Percentiles rank a stretch among this genome's conserved stretches.
phyloP scores from a whole-genome alignment of 2,329 filamentous ascomycete species.

The Daldinia eschscholtzii region DNA sequence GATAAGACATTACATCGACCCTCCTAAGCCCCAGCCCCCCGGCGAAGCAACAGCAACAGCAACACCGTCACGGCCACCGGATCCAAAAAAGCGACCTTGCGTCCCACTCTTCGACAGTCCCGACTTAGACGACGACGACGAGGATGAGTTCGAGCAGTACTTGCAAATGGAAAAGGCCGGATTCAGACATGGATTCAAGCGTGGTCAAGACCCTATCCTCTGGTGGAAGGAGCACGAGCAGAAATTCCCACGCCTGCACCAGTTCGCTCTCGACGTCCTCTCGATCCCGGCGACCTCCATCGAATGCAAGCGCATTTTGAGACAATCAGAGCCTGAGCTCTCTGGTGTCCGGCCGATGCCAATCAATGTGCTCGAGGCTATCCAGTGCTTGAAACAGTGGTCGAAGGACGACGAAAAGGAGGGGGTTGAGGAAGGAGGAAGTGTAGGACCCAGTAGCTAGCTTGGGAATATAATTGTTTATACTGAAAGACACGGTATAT shows the following conservation, averaged over 20 bases:
- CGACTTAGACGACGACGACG: not conserved
- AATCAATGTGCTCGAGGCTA: not conserved
- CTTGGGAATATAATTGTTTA: not conserved
- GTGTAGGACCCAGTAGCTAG: not conserved
- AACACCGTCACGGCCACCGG: not conserved
- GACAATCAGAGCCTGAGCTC: not conserved
- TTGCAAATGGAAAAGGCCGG: not conserved
- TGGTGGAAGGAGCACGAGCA: not conserved
- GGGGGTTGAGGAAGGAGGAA: not conserved
- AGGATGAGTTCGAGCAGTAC: not conserved
- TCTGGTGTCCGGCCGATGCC: no score
- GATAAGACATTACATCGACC: not conserved
- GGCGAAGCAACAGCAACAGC: not conserved
- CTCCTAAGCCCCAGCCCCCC: not conserved
- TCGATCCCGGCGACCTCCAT: not conserved
- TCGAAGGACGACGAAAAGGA: not conserved
- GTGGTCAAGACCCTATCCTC: not conserved
- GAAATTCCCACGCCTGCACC: not conserved
- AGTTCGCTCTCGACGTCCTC: not conserved
- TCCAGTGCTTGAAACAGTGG: not conserved
- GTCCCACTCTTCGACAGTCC: not conserved
- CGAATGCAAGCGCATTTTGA: not conserved
- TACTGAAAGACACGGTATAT: no score
- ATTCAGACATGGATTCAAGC: not conserved
- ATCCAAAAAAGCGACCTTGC: not conserved